A percentile compares a stretch with the other conserved stretches of the same genome.
phyloP scores from a whole-genome alignment of 164 flowering plant species.

The Umbilicus rupestris region DNA sequence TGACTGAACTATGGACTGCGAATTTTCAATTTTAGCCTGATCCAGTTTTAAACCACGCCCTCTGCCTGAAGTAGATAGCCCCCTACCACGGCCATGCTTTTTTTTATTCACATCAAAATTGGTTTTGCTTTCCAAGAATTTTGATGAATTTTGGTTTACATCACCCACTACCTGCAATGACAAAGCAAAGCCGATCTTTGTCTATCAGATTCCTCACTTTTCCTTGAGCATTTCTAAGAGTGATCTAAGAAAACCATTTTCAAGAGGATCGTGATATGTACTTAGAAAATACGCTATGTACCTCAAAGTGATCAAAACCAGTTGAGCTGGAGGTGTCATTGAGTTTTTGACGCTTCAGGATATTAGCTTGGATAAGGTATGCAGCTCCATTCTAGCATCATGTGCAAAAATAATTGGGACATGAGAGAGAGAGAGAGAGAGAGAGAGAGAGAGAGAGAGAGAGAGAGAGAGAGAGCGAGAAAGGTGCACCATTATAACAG shows the following conservation, averaged over 20 bases:
- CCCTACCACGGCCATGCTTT: constrained; percentile 79
- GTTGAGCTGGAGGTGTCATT: constrained; percentile 37
- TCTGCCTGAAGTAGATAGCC: constrained; percentile 46
- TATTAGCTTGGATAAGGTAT: constrained; percentile 81
- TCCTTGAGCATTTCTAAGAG: not conserved
- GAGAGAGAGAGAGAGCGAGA: not conserved
- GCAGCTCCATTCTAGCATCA: constrained; percentile 57
- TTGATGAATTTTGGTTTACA: constrained; percentile 34
- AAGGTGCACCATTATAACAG: not conserved
- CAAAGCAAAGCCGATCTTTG: not conserved
- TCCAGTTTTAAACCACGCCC: constrained; percentile 59
- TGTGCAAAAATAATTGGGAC: not conserved
- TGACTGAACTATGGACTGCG: constrained; percentile 24
- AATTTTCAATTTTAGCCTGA: constrained; percentile 29
- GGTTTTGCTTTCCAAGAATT: constrained; percentile 30
- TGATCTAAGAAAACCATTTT: not conserved
- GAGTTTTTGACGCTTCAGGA: constrained; percentile 68
- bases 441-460: not conserved
- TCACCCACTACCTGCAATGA: constrained; percentile 37
- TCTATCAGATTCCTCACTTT: not conserved
- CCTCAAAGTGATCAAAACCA: constrained; percentile 50
- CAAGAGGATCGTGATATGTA: not conserved
- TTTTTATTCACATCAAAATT: constrained; percentile 44
- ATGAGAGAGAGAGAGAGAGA: not conserved
- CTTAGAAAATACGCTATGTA: constrained; percentile 13